Conservation (phyloP, 202 grass and related monocot species). For the Saccharum hybrid region DNA sequence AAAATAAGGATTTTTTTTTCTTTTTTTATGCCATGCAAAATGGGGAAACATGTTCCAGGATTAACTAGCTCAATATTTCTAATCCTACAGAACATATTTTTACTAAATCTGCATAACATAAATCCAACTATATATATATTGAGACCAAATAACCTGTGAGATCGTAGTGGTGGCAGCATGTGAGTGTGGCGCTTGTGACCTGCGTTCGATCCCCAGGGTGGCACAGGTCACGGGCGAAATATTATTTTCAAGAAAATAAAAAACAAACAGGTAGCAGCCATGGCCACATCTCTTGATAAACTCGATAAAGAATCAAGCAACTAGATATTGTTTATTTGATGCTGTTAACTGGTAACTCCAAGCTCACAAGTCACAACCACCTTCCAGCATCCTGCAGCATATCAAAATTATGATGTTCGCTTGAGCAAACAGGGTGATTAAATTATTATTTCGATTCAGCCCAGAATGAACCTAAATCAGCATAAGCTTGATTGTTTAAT, state of each 20-base stretch:
- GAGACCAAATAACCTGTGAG: not conserved
- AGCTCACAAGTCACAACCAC: not conserved
- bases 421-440: constrained; percentile 17
- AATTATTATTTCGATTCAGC: constrained; percentile 2
- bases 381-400: not conserved
- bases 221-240: not conserved
- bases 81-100: not conserved
- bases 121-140: not conserved
- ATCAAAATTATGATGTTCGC: not conserved
- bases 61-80: not conserved
- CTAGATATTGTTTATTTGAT: constrained; percentile 15
- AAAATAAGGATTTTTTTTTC: not conserved
- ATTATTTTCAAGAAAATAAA: not conserved
- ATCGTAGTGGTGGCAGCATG: not conserved
- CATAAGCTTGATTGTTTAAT: not conserved
- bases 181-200: not conserved
- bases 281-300: not conserved
- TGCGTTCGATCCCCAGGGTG: not conserved
- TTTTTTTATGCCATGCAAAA: not conserved
- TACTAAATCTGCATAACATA: constrained; percentile 2
- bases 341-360: not conserved
- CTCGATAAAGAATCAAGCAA: constrained; percentile 9
- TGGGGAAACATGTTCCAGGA: not conserved
- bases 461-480: not conserved
- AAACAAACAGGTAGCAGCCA: not conserved